A percentile compares a stretch with the other conserved stretches of the same genome.
phyloP scores from a whole-genome alignment of 371 early-diverging fungal genomes.

The Nematocida displodere region DNA sequence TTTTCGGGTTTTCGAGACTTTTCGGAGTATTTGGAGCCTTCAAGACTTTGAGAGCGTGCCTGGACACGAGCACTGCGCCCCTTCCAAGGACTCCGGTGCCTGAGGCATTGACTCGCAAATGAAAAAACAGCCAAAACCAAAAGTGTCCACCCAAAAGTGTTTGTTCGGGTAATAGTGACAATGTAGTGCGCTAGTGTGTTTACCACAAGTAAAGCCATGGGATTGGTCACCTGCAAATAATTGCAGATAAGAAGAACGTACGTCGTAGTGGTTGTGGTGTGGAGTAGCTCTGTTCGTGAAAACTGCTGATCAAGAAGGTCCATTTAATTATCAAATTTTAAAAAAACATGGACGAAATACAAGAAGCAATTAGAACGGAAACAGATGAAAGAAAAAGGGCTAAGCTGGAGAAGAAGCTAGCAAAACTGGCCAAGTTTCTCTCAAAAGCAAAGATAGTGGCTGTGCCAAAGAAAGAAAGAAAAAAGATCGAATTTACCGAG shows the following conservation, averaged over 20 bases:
- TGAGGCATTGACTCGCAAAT: no score
- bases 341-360: conserved; percentile 25
- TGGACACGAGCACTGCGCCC: no score
- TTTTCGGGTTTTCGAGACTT: no score
- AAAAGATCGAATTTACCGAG: conserved; percentile 26
- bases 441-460: conserved; percentile 64
- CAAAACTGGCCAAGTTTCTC: conserved; percentile 82
- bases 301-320: not conserved
- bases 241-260: conserved; percentile 15
- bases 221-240: conserved; percentile 8
- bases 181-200: conserved; percentile 25
- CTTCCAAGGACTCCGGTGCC: no score
- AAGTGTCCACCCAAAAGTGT: no score
- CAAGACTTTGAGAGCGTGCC: no score
- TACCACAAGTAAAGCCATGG: not conserved
- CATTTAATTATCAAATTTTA: conserved; percentile 20
- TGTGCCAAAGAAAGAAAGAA: conserved; percentile 32
- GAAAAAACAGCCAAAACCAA: no score
- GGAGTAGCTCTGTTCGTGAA: conserved; percentile 22
- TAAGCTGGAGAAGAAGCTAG: conserved; percentile 80
- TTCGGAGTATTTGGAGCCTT: no score
- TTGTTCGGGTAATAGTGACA: conserved; percentile 1
- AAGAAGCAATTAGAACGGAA: conserved; percentile 1
- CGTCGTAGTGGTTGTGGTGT: conserved; percentile 14
- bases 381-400: conserved; percentile 65